Base-by-base conservation (phyloP, 2,329 filamentous ascomycete species). In the Coleophoma crateriformis region DNA sequence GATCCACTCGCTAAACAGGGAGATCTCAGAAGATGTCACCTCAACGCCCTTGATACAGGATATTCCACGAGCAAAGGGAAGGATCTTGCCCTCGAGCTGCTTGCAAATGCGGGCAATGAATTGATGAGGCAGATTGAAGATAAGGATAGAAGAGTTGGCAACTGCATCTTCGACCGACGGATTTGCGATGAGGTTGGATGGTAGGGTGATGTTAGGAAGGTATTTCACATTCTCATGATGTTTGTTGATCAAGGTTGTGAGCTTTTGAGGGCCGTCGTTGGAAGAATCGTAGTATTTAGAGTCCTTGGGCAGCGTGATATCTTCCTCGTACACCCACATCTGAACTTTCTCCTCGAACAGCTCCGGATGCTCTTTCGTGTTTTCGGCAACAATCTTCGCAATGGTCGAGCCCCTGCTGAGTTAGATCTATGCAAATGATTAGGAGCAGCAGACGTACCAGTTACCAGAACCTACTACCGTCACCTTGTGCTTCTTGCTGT, bases 291-390 rank as follows among this genome's bases (percentile, higher is more conserved):
- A 90, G 71, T 90, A 79, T 58, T 81, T 82, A 45, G 88, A 92
- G 55, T 79, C 77, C 61, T 85, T 77, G 12, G 87, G 72, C 39
- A 96, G 75, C 48, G 81, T 79, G 56, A 96, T 84, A 20, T 95
- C 81, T 70, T 99, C 94, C 71, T 99, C 94, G 66, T 84, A 96
- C 64, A 99, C 95, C 94, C 94, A 99, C 94, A 99, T 97, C 71
- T 95, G 89, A 47, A 99, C 90, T 54, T 90, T 77, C 67, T 85
- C 75, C 64, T 97, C 88, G 66, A 97, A 99, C 41, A 96, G 66
- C 32, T 90, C 79, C 10, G 84, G 78, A 71, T 96, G 77, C 56
- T 79, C 83, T 54, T 79, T 82, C 35, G 90, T 87, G 72, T 95
- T 99, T 70, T 99, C 92, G 60, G 91, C 91, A 47, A 96, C 81